phyloP scores from a whole-genome alignment of 768 basidiomycete species.

The Termitomyces sp. region DNA sequence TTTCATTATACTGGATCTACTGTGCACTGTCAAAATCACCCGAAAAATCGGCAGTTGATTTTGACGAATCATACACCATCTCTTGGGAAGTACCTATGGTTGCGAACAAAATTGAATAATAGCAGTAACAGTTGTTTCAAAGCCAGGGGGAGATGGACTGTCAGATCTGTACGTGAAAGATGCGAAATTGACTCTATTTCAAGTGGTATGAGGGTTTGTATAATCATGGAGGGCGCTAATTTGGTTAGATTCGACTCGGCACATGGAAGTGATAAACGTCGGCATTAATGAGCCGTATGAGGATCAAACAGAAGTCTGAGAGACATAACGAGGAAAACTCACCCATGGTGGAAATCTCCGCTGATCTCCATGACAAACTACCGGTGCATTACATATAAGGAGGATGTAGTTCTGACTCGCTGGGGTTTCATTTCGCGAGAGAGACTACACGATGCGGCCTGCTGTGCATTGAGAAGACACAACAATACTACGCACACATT shows the following conservation, averaged over 20 bases:
- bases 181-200: neutral
- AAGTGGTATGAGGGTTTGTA: neutral
- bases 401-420: neutral
- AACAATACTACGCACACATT: neutral
- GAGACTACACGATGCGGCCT: neutral
- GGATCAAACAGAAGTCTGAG: neutral
- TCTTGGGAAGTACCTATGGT: neutral
- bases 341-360: neutral
- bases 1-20: neutral
- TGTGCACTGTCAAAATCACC: neutral
- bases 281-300: neutral
- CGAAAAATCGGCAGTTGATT: neutral
- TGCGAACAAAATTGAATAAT: no score
- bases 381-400: neutral
- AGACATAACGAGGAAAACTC: neutral
- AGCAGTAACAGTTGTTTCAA: neutral
- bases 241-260: conserved; percentile 5
- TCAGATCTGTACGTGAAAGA: neutral
- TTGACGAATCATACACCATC: neutral
- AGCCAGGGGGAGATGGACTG: neutral
- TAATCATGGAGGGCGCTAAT: neutral
- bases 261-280: neutral
- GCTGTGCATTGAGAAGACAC: neutral
- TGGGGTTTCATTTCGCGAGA: neutral
- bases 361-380: neutral